Evolutionary conservation across 108 stramenopile genomes (phyloP).

Genomic region (Pseudonitzschia multiseries): DNA sequence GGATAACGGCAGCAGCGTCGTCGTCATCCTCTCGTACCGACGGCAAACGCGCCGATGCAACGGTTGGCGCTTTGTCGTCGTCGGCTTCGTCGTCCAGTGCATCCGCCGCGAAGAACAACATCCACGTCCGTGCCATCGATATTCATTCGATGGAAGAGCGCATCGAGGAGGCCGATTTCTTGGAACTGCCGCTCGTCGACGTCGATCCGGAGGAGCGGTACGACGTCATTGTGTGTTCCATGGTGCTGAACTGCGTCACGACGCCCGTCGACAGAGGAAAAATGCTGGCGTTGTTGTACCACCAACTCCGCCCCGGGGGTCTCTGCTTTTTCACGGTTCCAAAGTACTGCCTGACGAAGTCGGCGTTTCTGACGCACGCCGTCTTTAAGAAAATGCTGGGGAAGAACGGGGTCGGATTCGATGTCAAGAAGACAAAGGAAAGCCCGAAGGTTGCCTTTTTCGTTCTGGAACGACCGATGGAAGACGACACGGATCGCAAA

Average conservation of each 20-base stretch:
- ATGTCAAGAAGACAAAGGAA: constrained; percentile 57
- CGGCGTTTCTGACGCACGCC: constrained; percentile 55
- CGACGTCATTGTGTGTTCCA: constrained; percentile 87
- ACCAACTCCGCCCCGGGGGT: constrained; percentile 77
- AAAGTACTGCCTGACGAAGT: constrained; percentile 71
- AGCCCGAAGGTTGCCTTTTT: constrained; percentile 85
- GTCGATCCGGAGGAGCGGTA: constrained; percentile 21
- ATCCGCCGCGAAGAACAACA: constrained; percentile 14
- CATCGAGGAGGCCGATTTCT: constrained; percentile 89
- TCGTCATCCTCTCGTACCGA: not conserved
- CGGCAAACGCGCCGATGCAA: not conserved
- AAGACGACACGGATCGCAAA: constrained; percentile 8
- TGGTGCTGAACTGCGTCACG: constrained; percentile 94
- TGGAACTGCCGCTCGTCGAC: constrained; percentile 50
- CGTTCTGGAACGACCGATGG: constrained; percentile 51
- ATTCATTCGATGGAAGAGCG: constrained; percentile 66
- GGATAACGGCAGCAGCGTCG: constrained; percentile 8
- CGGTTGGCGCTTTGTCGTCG: not conserved
- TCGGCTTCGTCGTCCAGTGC: not conserved
- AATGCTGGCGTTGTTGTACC: constrained; percentile 75
- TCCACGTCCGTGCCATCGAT: constrained; percentile 86
- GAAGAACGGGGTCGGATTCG: constrained; percentile 58
- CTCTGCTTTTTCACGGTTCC: constrained; percentile 79
- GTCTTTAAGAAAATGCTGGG: constrained; percentile 65
- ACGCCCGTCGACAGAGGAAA: constrained; percentile 73